Base-by-base conservation (phyloP, 1,284 basidiomycete species). In the Apiotrichum domesticum region DNA sequence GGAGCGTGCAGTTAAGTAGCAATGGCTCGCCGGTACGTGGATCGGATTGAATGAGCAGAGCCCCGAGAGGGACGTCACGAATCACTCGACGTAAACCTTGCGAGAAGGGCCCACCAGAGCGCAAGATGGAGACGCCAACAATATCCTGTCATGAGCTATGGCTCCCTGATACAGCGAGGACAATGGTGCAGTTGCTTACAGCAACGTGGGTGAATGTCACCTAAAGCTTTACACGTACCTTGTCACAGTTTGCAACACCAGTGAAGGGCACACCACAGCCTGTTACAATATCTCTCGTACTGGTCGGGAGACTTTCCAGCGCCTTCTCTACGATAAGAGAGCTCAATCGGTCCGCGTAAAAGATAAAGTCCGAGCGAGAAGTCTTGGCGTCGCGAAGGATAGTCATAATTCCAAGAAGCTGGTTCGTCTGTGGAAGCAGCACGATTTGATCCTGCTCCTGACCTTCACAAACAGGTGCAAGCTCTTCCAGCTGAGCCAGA, bases 41-140 rank as follows among this genome's bases (percentile, higher is more conserved):
- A 64, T 95, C 89, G 0, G 90, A 89, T 74, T 98, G 90, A 52
- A 98, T 90, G 39, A 98, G 82, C 46, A 98, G 79, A 6, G 89
- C 90, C 35, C 95, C 95, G 21, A 97, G 81, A 0, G 87, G 84
- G 2, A 90, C 87, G 66, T 96, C 87, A 46, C 88, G 86, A 54
- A 97, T 84, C 5, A 95, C 92, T 33, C 93, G 81, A 40, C 86
- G 82, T 21, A 98, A 85, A n/a, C 95, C 93, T 50, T 86, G 85
- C 70, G 95, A 90, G 35, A 98, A 82, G 2, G 90, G 88, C 3
- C 90, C 90, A 7, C 94, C 94, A 1, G 74, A 76, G 44, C 74
- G 68, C 14, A 74, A 63, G 50, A 76, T 76, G 4, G 73, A 72
- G 5, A 76, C 63, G 3, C 73, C 74, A 33, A 75, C 67, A 4